Percentiles rank a stretch among this genome's conserved stretches.
Evolutionary conservation across 805 yeast genomes (phyloP).

Genomic region (Diddensiella transvaalensis): DNA sequence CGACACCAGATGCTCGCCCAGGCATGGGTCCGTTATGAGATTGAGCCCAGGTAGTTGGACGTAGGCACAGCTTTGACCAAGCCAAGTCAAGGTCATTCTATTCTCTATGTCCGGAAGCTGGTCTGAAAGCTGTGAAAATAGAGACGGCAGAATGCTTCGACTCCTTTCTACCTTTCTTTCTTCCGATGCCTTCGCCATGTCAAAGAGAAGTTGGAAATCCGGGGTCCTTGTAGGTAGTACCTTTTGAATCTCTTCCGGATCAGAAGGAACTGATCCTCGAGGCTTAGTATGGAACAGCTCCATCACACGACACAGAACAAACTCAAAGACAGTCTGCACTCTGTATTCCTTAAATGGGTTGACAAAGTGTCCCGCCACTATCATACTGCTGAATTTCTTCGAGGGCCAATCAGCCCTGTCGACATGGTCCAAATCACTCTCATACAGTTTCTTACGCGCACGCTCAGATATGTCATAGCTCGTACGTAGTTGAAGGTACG

Average conservation of each 20-base stretch:
- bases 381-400: constrained; percentile 42
- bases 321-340: constrained; percentile 85
- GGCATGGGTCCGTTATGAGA: constrained; percentile 81
- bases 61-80: constrained; percentile 86
- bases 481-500: constrained; percentile 55
- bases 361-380: constrained; percentile 74
- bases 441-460: constrained; percentile 30
- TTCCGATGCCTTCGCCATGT: constrained; percentile 16
- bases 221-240: constrained; percentile 62
- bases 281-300: constrained; percentile 63
- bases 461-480: constrained; percentile 50
- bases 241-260: constrained; percentile 45
- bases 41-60: constrained; percentile 69
- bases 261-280: constrained; percentile 57
- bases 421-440: constrained; percentile 21
- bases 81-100: constrained; percentile 75
- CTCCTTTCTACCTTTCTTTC: neutral
- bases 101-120: constrained; percentile 15
- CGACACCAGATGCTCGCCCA: constrained; percentile 60
- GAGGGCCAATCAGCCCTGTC: constrained; percentile 22
- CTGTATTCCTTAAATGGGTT: constrained; percentile 91
- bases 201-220: constrained; percentile 43
- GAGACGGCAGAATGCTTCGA: neutral
- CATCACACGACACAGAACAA: constrained; percentile 63
- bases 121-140: neutral